A percentile compares a stretch with the other conserved stretches of the same genome.
Evolutionary conservation across 2,329 filamentous ascomycete species (phyloP).

Genomic region (Microsporum canis): DNA sequence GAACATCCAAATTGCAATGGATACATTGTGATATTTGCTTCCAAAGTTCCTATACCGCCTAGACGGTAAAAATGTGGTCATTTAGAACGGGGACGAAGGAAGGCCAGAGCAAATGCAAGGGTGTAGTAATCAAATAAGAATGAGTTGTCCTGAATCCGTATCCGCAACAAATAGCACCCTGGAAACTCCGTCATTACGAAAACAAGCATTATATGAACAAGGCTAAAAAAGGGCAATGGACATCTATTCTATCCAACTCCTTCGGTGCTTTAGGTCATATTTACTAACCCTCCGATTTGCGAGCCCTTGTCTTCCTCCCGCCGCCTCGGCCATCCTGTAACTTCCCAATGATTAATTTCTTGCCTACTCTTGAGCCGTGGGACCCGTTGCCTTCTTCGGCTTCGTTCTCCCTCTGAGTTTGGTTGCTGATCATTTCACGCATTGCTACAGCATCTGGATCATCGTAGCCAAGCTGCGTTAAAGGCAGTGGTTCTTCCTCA

Average conservation of each 20-base stretch:
- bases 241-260: background rate
- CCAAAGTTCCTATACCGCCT: background rate
- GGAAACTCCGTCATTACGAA: background rate
- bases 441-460: conserved; percentile 44
- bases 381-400: background rate
- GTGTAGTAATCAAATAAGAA: background rate
- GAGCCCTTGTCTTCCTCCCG: conserved; percentile 26
- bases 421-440: conserved; percentile 44
- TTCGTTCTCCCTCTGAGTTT: conserved; percentile 33
- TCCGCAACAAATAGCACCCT: background rate
- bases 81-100: too few species aligned
- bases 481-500: conserved; percentile 28
- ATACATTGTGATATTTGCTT: background rate
- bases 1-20: background rate
- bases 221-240: background rate
- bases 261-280: background rate
- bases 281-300: conserved; percentile 12
- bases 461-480: conserved; percentile 40
- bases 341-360: conserved; percentile 20
- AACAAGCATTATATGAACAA: background rate
- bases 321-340: conserved; percentile 27
- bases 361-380: background rate
- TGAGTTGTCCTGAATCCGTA: background rate
- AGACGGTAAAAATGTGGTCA: too few species aligned
- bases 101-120: too few species aligned